Conservation (phyloP, 768 basidiomycete genomes). For the Glaciozyma antarctica region DNA sequence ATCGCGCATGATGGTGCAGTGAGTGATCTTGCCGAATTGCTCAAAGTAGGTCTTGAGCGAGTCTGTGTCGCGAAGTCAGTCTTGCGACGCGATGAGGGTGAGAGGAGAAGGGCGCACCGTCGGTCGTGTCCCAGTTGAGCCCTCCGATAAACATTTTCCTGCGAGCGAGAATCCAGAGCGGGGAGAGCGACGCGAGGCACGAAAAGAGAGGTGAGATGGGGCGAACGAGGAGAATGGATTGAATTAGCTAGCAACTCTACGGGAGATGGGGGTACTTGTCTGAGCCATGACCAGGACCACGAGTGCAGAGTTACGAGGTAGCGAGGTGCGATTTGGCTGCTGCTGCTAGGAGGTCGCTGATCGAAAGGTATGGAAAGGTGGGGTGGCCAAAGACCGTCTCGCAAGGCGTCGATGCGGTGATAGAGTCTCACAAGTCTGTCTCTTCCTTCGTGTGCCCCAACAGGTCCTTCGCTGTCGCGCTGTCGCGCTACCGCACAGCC, state of each 20-base stretch:
- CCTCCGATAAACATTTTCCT: slow-evolving; percentile 99
- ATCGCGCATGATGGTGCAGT: slow-evolving; percentile 98
- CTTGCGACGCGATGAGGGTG: background rate
- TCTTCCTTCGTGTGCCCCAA: background rate
- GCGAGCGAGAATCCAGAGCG: slow-evolving; percentile 31
- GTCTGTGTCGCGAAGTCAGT: slow-evolving; percentile 32
- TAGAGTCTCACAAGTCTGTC: background rate
- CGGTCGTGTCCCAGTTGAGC: slow-evolving; percentile 98
- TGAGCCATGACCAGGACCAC: background rate
- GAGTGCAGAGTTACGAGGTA: background rate
- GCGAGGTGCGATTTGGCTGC: background rate
- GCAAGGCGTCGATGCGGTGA: background rate
- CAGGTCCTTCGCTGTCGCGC: background rate
- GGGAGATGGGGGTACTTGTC: slow-evolving; percentile 11
- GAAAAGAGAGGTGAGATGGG: slow-evolving; percentile 32
- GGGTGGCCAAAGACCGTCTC: background rate
- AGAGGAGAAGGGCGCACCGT: slow-evolving; percentile 57
- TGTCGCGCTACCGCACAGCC: background rate
- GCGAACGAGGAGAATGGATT: background rate
- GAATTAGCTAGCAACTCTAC: slow-evolving; percentile 19
- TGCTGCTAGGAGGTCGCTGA: too few relatives aligned
- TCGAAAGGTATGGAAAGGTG: background rate
- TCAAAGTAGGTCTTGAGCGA: slow-evolving; percentile 64
- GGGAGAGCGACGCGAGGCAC: slow-evolving; percentile 18
- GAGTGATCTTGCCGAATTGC: slow-evolving; percentile 93